These are phyloP conservation scores for Endocarpon pusillum DNA, from an alignment of 495 filamentous ascomycete genomes.

Conservation along the genomic window DNA sequence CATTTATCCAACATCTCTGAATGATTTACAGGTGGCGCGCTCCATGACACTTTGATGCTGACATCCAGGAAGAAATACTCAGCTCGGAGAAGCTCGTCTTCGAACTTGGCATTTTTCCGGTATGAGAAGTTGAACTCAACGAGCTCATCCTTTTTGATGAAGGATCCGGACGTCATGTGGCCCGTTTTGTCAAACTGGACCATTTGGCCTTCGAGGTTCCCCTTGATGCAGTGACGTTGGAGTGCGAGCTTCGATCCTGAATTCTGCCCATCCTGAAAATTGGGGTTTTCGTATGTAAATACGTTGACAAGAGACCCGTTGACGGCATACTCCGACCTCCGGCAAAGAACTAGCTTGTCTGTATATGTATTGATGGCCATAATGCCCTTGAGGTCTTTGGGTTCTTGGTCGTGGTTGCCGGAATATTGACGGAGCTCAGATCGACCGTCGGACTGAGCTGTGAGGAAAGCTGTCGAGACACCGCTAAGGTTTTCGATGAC, in stretches of 20 bases:
- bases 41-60: conserved; percentile 22
- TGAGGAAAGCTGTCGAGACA: conserved; percentile 11
- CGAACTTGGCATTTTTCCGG: conserved; percentile 21
- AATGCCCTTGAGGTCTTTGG: conserved; percentile 8
- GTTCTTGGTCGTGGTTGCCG: conserved; percentile 11
- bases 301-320: conserved; percentile 12
- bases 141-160: conserved; percentile 18
- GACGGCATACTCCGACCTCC: conserved; percentile 15
- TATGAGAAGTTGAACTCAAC: conserved; percentile 23
- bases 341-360: conserved; percentile 12
- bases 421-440: conserved; percentile 10
- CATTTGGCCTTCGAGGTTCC: conserved; percentile 12
- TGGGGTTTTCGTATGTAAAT: conserved; percentile 17
- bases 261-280: conserved; percentile 1
- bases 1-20: conserved; percentile 21
- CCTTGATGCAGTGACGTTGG: conserved; percentile 13
- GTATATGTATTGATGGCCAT: conserved; percentile 17
- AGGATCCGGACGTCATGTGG: conserved; percentile 19
- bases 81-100: conserved; percentile 23
- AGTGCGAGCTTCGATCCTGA: conserved; percentile 14
- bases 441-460: background rate
- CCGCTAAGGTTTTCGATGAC: conserved; percentile 11
- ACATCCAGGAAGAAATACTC: conserved; percentile 24
- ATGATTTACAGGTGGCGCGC: conserved; percentile 18
- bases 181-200: conserved; percentile 24